Percentiles rank a stretch among this genome's conserved stretches.
phyloP scores from a whole-genome alignment of 495 filamentous ascomycete genomes.

The Penicilliopsis zonata region DNA sequence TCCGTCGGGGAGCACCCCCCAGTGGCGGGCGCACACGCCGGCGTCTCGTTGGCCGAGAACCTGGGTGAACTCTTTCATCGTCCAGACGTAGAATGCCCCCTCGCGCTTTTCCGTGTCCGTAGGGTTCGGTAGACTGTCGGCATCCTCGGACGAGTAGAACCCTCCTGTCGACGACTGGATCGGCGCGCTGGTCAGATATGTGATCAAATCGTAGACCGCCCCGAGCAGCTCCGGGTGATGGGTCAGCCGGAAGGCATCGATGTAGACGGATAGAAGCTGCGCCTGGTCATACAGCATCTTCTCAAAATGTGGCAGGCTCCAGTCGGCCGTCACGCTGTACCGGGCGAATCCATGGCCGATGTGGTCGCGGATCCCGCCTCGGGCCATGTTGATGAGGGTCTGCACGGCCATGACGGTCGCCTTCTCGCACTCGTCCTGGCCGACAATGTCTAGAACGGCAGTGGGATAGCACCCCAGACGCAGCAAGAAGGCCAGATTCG shows the following conservation, averaged over 20 bases:
- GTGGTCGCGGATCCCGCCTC: conserved; percentile 85
- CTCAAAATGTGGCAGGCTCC: conserved; percentile 91
- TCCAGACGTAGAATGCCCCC: conserved; percentile 95
- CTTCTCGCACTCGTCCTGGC: conserved; percentile 60
- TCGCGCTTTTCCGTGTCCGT: conserved; percentile 80
- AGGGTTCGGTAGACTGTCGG: conserved; percentile 67
- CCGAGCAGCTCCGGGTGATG: conserved; percentile 61
- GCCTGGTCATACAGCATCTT: conserved; percentile 98
- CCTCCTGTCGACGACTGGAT: conserved; percentile 58
- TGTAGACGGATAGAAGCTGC: conserved; percentile 72
- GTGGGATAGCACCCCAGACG: conserved; percentile 59
- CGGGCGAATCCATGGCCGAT: conserved; percentile 84
- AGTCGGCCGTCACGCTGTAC: conserved; percentile 83
- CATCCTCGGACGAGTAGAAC: conserved; percentile 84
- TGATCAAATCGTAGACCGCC: conserved; percentile 69
- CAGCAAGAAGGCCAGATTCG: conserved; percentile 74
- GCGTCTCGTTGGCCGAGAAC: conserved; percentile 61
- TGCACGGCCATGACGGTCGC: conserved; percentile 72
- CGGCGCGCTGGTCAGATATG: conserved; percentile 60
- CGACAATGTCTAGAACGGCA: conserved; percentile 74
- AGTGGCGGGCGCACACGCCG: conserved; percentile 70
- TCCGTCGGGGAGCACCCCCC: conserved; percentile 74
- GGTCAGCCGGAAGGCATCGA: conserved; percentile 74
- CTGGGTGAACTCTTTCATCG: conserved; percentile 70
- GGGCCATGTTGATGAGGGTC: conserved; percentile 71